phyloP scores from a whole-genome alignment of 169 alveolate genomes.

The Cryptosporidium bovis region DNA sequence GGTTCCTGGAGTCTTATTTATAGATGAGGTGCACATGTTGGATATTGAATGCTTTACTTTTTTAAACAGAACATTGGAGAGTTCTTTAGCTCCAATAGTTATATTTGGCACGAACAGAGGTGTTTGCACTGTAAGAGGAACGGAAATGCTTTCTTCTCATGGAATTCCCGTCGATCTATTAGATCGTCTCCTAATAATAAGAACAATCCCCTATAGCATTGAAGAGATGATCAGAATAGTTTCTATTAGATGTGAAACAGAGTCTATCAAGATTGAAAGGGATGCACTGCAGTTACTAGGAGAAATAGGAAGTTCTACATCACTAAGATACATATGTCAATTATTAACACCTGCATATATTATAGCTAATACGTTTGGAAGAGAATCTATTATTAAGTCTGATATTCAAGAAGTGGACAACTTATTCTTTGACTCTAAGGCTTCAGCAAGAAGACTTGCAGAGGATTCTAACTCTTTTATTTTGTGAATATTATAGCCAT shows the following conservation, averaged over 20 bases:
- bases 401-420: conserved; percentile 94
- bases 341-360: conserved; percentile 97
- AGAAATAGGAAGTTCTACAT: conserved; percentile 95
- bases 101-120: conserved; percentile 99
- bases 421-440: conserved; percentile 97
- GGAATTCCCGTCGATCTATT: conserved; percentile 99
- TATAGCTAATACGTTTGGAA: conserved; percentile 93
- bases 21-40: conserved; percentile 99
- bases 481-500: conserved; percentile 3
- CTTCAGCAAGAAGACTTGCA: conserved; percentile 94
- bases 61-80: conserved; percentile 97
- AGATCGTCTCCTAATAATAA: conserved; percentile 97
- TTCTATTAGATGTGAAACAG: conserved; percentile 96
- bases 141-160: conserved; percentile 97
- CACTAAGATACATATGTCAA: conserved; percentile 94
- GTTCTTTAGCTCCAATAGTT: conserved; percentile 98
- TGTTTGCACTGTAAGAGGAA: conserved; percentile 95
- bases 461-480: conserved; percentile 93
- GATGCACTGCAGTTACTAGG: conserved; percentile 96
- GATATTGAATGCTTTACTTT: conserved; percentile 99
- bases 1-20: conserved; percentile 99
- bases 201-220: conserved; percentile 96
- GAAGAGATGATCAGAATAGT: conserved; percentile 93
- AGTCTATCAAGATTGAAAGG: conserved; percentile 92
- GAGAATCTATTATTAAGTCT: conserved; percentile 86